phyloP scores from a whole-genome alignment of 805 yeast genomes.

The Candida xyloterini region DNA sequence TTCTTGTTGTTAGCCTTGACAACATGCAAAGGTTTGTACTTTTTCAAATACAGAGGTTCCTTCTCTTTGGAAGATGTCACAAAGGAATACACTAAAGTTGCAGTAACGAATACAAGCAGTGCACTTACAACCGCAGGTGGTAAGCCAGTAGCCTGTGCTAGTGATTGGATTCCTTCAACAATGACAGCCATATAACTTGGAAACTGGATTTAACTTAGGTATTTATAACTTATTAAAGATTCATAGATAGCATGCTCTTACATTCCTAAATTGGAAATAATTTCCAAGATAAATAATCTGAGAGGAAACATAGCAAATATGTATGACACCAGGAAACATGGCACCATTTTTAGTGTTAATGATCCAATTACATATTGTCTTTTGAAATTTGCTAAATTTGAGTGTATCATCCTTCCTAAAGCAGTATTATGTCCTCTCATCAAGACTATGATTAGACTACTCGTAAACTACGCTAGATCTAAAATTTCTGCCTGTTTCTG shows the following conservation, averaged over 20 bases:
- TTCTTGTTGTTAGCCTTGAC: conserved; percentile 41
- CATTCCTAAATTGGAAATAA: conserved; percentile 22
- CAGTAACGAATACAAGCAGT: conserved; percentile 8
- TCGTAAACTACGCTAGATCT: too few relatives aligned
- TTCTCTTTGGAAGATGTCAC: neutral
- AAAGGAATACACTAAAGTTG: conserved; percentile 1
- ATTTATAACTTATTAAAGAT: neutral
- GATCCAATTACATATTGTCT: neutral
- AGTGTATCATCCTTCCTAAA: too few relatives aligned
- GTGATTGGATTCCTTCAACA: neutral
- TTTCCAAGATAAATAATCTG: conserved; percentile 20
- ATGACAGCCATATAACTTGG: conserved; percentile 5
- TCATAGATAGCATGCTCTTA: conserved; percentile 14
- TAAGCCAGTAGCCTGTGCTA: conserved; percentile 3
- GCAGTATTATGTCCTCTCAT: too few relatives aligned
- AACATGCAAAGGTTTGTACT: conserved; percentile 32
- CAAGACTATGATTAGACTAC: too few relatives aligned
- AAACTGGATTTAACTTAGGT: neutral
- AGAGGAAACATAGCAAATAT: neutral
- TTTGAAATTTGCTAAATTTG: too few relatives aligned
- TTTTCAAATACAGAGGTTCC: conserved; percentile 13
- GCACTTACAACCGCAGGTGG: conserved; percentile 10
- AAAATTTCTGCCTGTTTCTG: neutral
- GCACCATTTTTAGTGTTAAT: neutral
- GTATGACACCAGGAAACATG: neutral